Conservation (phyloP, 495 filamentous ascomycete species). For the Astrothelium subdiscretum region DNA sequence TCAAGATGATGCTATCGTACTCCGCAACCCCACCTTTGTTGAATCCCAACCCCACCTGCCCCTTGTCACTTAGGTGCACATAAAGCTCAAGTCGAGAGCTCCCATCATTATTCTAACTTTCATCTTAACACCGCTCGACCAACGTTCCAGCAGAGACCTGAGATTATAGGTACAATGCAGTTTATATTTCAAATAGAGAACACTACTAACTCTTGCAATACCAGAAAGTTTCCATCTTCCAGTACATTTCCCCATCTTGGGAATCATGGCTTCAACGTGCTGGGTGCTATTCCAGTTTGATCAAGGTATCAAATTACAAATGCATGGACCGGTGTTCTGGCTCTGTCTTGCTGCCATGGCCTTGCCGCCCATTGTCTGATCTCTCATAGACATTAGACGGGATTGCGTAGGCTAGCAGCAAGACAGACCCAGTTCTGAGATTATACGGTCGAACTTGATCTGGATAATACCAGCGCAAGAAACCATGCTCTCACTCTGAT, state of each 20-base stretch:
- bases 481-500: slow-evolving; percentile 53
- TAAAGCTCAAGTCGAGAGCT: not conserved
- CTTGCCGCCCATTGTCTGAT: slow-evolving; percentile 16
- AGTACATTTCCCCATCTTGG: not conserved
- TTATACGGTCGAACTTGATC: slow-evolving; percentile 96
- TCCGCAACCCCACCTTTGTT: not conserved
- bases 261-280: not conserved
- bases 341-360: slow-evolving; percentile 20
- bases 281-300: slow-evolving; percentile 18
- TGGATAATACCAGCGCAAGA: slow-evolving; percentile 99
- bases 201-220: not conserved
- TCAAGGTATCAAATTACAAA: slow-evolving; percentile 56
- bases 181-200: not conserved
- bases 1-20: not conserved
- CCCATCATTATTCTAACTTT: not conserved
- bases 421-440: slow-evolving; percentile 63
- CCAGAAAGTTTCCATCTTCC: not conserved
- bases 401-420: slow-evolving; percentile 11
- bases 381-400: slow-evolving; percentile 5
- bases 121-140: not conserved
- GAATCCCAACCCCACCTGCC: not conserved
- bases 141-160: not conserved
- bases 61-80: not conserved
- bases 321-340: slow-evolving; percentile 57
- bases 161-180: not conserved